These are phyloP conservation scores for Trypanosoma scelopori DNA, from an alignment of 208 protist species.

Conservation along the genomic window DNA sequence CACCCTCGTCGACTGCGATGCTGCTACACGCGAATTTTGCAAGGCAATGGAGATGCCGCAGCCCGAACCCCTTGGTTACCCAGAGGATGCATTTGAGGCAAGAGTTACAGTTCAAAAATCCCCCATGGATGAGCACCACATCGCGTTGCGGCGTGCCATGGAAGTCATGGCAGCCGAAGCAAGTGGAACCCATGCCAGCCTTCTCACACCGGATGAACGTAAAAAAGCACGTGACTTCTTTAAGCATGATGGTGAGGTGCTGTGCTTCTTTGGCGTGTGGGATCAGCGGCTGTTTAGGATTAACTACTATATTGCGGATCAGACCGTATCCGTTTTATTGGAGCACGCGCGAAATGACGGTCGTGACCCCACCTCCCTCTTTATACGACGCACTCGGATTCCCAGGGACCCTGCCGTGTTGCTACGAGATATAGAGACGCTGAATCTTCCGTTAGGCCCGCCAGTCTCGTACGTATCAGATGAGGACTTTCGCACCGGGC, in stretches of 20 bases:
- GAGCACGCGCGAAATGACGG: conserved; percentile 91
- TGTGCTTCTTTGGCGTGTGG: conserved; percentile 96
- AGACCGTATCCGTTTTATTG: conserved; percentile 93
- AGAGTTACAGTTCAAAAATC: conserved; percentile 20
- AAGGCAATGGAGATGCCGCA: conserved; percentile 77
- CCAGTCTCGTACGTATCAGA: conserved; percentile 52
- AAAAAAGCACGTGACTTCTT: conserved; percentile 86
- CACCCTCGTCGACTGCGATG: conserved; percentile 93
- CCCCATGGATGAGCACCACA: conserved; percentile 63
- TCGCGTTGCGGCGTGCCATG: conserved; percentile 81
- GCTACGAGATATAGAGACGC: conserved; percentile 60
- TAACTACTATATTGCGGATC: conserved; percentile 96
- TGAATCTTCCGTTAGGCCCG: conserved; percentile 51
- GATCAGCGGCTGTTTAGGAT: conserved; percentile 91
- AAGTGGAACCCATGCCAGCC: conserved; percentile 69
- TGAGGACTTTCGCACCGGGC: conserved; percentile 85
- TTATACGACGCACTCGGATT: conserved; percentile 87
- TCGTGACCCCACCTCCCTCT: conserved; percentile 91
- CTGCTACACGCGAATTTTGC: conserved; percentile 93
- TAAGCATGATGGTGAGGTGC: conserved; percentile 93
- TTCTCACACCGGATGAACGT: conserved; percentile 83
- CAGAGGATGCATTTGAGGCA: conserved; percentile 77
- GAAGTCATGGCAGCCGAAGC: conserved; percentile 68
- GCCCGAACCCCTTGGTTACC: conserved; percentile 68
- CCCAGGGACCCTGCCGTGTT: conserved; percentile 56